Conservation (phyloP, 345 rosid species). For the Theobroma cacao region DNA sequence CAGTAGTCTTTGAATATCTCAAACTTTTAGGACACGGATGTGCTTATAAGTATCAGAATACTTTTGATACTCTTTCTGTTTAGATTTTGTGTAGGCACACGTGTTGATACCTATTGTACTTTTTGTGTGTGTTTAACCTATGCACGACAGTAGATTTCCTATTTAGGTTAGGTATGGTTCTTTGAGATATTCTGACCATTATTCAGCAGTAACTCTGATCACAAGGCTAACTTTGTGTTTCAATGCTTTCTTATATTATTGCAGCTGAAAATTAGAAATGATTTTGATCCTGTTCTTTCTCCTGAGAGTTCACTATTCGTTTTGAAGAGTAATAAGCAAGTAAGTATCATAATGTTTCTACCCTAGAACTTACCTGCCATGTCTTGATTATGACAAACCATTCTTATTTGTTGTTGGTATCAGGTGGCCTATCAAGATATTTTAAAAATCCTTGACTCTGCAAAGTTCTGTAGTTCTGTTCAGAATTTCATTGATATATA, state of each 20-base stretch:
- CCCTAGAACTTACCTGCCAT: not conserved
- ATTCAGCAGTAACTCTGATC: not conserved
- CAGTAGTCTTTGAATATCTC: slow-evolving; percentile 36
- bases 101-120: not conserved
- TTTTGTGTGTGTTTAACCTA: not conserved
- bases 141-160: not conserved
- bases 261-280: slow-evolving; percentile 98
- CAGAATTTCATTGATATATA: slow-evolving; percentile 95
- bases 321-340: slow-evolving; percentile 92
- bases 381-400: slow-evolving; percentile 14
- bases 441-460: slow-evolving; percentile 73
- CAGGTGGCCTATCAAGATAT: slow-evolving; percentile 93
- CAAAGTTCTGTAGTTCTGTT: slow-evolving; percentile 82
- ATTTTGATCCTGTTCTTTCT: slow-evolving; percentile 99
- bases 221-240: slow-evolving; percentile 10
- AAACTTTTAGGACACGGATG: not conserved
- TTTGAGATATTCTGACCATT: not conserved
- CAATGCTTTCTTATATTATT: slow-evolving; percentile 11
- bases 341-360: slow-evolving; percentile 32
- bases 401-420: slow-evolving; percentile 15
- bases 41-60: not conserved
- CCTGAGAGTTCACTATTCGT: slow-evolving; percentile 99
- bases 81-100: not conserved
- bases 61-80: not conserved
- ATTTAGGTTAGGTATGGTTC: not conserved